phyloP scores from a whole-genome alignment of 805 yeast genomes.

The Starmerella etchellsii region DNA sequence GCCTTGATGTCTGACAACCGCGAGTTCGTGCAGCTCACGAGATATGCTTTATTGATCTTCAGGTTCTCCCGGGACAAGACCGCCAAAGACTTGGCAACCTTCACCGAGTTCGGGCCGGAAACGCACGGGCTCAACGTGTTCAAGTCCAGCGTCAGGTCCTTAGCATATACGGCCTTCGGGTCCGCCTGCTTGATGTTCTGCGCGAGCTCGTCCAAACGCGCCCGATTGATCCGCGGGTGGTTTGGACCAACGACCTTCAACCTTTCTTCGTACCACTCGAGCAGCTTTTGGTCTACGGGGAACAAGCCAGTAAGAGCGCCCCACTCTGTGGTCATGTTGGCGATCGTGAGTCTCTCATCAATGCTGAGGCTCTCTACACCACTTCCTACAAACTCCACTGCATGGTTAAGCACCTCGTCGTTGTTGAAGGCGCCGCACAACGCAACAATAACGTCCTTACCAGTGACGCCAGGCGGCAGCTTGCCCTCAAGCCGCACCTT shows the following conservation, averaged over 20 bases:
- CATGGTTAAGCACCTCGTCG: constrained; percentile 76
- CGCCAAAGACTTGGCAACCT: constrained; percentile 66
- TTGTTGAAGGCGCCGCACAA: constrained; percentile 85
- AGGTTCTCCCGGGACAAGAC: constrained; percentile 62
- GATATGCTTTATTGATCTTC: constrained; percentile 81
- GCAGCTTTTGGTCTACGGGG: constrained; percentile 78
- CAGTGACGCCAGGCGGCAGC: constrained; percentile 78
- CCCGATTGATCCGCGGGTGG: constrained; percentile 70
- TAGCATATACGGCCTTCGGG: constrained; percentile 72
- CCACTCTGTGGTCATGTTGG: constrained; percentile 92
- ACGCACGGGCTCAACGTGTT: constrained; percentile 72
- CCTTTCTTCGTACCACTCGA: constrained; percentile 66
- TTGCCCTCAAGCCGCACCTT: constrained; percentile 73
- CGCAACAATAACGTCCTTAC: constrained; percentile 94
- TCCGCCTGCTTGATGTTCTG: constrained; percentile 44
- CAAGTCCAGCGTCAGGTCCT: constrained; percentile 70
- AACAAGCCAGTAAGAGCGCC: constrained; percentile 94
- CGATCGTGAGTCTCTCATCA: constrained; percentile 53
- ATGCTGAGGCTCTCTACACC: constrained; percentile 23
- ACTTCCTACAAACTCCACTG: constrained; percentile 25
- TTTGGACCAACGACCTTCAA: constrained; percentile 44
- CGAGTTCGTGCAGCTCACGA: constrained; percentile 96
- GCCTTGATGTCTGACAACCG: constrained; percentile 85
- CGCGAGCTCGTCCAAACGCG: constrained; percentile 42
- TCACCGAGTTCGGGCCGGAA: constrained; percentile 96